Percentiles rank a stretch among this genome's conserved stretches.
phyloP scores from a whole-genome alignment of 1,139 yeast genomes.

The Yamadazyma siamensis region DNA sequence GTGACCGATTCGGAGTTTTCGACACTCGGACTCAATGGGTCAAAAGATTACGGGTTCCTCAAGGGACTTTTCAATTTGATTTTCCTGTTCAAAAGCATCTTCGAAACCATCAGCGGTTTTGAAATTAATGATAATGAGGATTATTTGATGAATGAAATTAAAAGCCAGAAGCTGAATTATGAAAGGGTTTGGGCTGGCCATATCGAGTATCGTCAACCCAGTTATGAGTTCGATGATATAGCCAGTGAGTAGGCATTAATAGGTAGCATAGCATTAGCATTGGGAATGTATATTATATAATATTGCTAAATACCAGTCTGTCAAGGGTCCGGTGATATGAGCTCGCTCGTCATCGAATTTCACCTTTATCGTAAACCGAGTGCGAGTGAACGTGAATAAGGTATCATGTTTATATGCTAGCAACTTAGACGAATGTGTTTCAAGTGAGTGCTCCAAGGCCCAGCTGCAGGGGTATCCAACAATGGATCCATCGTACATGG shows the following conservation, averaged over 20 bases:
- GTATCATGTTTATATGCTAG: no score
- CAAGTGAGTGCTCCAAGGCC: no score
- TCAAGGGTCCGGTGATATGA: no score
- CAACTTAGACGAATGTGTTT: no score
- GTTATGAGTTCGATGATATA: slow-evolving; percentile 9
- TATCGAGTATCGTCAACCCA: slow-evolving; percentile 3
- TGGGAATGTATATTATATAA: no score
- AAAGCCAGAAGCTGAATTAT: slow-evolving; percentile 18
- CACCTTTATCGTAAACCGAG: no score
- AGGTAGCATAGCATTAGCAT: no score
- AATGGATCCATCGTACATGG: no score
- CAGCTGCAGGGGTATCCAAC: no score
- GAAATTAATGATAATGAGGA: neutral
- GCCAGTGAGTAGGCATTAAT: slow-evolving; percentile 8
- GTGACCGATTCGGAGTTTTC: slow-evolving; percentile 8
- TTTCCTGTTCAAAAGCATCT: slow-evolving; percentile 56
- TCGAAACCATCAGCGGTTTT: slow-evolving; percentile 31
- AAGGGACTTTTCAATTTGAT: slow-evolving; percentile 73
- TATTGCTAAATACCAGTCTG: no score
- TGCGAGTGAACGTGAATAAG: no score
- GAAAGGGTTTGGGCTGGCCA: slow-evolving; percentile 4
- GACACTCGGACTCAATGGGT: slow-evolving; percentile 11
- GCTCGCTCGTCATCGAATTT: no score
- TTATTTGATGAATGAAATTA: slow-evolving; percentile 12
- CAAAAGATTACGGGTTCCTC: slow-evolving; percentile 72